Evolutionary conservation across 495 filamentous ascomycete genomes (phyloP).

Genomic region (Penicillium steckii): DNA sequence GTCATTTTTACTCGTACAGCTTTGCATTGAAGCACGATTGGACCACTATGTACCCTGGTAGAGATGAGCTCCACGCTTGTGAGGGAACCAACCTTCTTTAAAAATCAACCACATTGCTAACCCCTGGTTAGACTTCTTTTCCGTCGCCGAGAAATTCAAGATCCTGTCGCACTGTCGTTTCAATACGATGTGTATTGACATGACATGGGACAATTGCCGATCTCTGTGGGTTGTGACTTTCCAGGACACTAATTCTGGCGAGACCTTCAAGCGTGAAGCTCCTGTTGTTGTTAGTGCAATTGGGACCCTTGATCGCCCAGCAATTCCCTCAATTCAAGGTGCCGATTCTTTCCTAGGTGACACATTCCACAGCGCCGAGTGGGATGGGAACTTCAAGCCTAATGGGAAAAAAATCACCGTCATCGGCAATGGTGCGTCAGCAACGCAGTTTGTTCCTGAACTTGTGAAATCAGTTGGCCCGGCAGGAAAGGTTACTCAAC

Average conservation of each 20-base stretch:
- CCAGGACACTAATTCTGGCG: constrained; percentile 6
- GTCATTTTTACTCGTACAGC: constrained; percentile 44
- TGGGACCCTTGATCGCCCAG: constrained; percentile 45
- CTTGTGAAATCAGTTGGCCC: constrained; percentile 24
- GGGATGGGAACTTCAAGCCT: constrained; percentile 42
- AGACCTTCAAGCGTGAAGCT: constrained; percentile 4
- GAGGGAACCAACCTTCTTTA: not conserved
- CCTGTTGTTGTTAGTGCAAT: constrained; percentile 46
- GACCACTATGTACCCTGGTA: constrained; percentile 9
- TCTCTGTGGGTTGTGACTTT: constrained; percentile 8
- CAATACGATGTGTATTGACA: constrained; percentile 7
- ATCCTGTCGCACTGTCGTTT: constrained; percentile 8
- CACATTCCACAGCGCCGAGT: constrained; percentile 53
- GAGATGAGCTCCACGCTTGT: constrained; percentile 13
- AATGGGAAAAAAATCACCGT: constrained; percentile 50
- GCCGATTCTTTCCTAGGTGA: constrained; percentile 45
- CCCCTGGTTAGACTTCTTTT: constrained; percentile 2
- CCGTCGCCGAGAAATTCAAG: constrained; percentile 4
- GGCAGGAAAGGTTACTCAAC: constrained; percentile 48
- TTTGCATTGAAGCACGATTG: constrained; percentile 16
- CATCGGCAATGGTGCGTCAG: constrained; percentile 54
- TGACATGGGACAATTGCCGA: constrained; percentile 3
- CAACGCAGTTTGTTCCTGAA: constrained; percentile 33
- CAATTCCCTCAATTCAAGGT: constrained; percentile 45
- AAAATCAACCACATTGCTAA: not conserved